Percentiles rank a stretch among this genome's conserved stretches.
phyloP scores from a whole-genome alignment of 768 basidiomycete species.

The Hypsizygus marmoreus region DNA sequence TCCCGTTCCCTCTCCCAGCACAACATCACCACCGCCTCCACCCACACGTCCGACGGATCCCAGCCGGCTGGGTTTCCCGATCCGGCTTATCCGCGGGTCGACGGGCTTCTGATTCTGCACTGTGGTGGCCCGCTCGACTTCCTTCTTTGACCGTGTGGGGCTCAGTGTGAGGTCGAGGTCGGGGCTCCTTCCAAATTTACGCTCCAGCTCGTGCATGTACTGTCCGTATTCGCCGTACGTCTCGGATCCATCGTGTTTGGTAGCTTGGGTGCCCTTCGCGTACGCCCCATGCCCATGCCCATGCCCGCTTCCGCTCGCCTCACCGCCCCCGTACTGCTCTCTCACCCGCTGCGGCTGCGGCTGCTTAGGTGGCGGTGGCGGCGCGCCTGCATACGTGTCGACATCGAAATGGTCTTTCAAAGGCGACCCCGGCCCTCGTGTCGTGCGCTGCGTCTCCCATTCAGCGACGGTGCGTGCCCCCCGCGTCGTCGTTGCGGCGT shows the following conservation, averaged over 20 bases:
- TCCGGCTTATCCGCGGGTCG: conserved; percentile 18
- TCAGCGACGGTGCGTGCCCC: conserved; percentile 23
- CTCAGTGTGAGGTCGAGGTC: conserved; percentile 25
- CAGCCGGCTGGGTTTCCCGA: conserved; percentile 25
- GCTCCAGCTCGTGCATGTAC: conserved; percentile 33
- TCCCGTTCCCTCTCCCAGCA: conserved; percentile 14
- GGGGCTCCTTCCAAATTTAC: conserved; percentile 25
- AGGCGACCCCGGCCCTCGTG: background rate
- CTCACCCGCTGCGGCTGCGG: too few species aligned
- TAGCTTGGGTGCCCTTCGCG: conserved; percentile 3
- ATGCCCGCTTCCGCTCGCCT: conserved; percentile 4
- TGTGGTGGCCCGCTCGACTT: conserved; percentile 3
- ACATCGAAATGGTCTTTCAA: too few species aligned
- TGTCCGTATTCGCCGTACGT: conserved; percentile 36
- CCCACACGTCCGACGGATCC: conserved; percentile 12
- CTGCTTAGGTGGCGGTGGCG: background rate
- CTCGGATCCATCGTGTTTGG: conserved; percentile 20
- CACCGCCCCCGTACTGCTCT: too few species aligned
- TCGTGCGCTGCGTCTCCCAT: conserved; percentile 18
- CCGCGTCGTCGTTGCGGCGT: conserved; percentile 33
- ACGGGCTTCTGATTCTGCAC: conserved; percentile 10
- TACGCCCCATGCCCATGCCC: background rate
- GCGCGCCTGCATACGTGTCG: too few species aligned
- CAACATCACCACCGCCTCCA: background rate
- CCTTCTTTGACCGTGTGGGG: conserved; percentile 14